Evolutionary conservation across 257 asterid genomes (phyloP), one percentile per base, ranked within the genome.

Genomic region (Ocimum tenuiflorum): DNA sequence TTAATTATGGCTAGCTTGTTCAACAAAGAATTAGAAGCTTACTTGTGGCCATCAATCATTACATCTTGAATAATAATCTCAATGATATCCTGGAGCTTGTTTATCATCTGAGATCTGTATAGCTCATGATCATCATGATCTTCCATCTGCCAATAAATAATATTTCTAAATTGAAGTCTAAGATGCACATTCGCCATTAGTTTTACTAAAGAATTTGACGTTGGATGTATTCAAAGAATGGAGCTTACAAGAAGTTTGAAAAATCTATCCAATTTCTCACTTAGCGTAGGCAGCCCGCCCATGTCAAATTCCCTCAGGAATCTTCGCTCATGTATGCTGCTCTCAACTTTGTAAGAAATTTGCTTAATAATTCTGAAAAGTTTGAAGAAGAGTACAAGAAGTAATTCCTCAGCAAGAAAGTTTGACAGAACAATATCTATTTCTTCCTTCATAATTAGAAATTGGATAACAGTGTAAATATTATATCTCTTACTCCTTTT

Each of bases 31-130:
- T 65, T 53, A 67, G 46, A 53, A 68, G 65, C 95, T 54, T 82
- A 94, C 97, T 78, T 88, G 1, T 78, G 85, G 59, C 88, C 97
- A 22, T 82, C 77, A 68, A 15, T 24, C 95, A 94, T 94, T 60
- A 94, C 82, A 84, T 94, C 99, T 72, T 94, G 90, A 72, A 76
- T 55, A 73, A 92, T 83, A 75, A 90, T 90, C 82, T 94, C 97
- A 71, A 86, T 35, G 68, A 90, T 90, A 82, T 94, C 99, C 80
- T 94, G 99, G 76, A 94, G 80, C 59, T 73, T 88, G 80, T 88
- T 94, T 54, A 90, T 80, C 71, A 94, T 73, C 65, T 77, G 91
- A 72, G 91, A 77, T 65, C 74, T 70, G 53, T 82, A 75, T 38
- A 64, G 0, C 53, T 78, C 85, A n/a, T 7, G 51, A 57, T 83